Evolutionary conservation across 2,329 filamentous ascomycete species (phyloP).

Genomic region (Exophiala sideris): DNA sequence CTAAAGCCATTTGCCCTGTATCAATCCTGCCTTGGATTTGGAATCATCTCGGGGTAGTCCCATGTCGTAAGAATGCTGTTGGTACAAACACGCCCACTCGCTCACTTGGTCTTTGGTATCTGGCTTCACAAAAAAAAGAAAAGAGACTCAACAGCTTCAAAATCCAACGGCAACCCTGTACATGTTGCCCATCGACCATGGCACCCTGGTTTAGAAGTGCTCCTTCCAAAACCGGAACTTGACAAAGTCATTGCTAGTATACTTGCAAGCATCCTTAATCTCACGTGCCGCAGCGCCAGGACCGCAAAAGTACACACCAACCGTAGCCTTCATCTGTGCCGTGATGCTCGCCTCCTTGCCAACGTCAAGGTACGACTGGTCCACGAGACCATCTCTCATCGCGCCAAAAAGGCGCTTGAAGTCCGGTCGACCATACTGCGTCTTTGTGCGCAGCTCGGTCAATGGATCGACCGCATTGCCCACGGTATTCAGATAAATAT

Average conservation of each 20-base stretch:
- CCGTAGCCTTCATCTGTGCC: conserved; percentile 49
- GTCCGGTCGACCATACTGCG: conserved; percentile 92
- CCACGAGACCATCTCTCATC: conserved; percentile 83
- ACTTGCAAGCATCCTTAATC: conserved; percentile 77
- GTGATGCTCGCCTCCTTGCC: conserved; percentile 73
- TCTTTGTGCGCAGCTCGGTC: conserved; percentile 83
- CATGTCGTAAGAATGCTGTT: conserved; percentile 1
- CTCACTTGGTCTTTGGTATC: neutral
- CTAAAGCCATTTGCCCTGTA: neutral
- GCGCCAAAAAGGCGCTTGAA: conserved; percentile 74
- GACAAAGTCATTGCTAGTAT: conserved; percentile 71
- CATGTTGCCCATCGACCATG: neutral
- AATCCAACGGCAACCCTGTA: neutral
- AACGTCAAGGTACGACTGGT: conserved; percentile 80
- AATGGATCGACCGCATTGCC: conserved; percentile 84
- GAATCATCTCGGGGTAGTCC: neutral
- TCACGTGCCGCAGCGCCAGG: conserved; percentile 75
- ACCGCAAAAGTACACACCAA: conserved; percentile 98
- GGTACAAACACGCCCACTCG: neutral
- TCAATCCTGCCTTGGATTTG: neutral
- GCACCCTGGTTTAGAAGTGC: conserved; percentile 52
- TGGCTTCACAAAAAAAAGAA: neutral
- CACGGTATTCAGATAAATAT: conserved; percentile 95
- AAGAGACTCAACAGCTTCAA: neutral
- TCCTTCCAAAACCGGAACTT: conserved; percentile 99